Conservation (phyloP, 2,329 filamentous ascomycete genomes). For the Orbilia brochopaga region DNA sequence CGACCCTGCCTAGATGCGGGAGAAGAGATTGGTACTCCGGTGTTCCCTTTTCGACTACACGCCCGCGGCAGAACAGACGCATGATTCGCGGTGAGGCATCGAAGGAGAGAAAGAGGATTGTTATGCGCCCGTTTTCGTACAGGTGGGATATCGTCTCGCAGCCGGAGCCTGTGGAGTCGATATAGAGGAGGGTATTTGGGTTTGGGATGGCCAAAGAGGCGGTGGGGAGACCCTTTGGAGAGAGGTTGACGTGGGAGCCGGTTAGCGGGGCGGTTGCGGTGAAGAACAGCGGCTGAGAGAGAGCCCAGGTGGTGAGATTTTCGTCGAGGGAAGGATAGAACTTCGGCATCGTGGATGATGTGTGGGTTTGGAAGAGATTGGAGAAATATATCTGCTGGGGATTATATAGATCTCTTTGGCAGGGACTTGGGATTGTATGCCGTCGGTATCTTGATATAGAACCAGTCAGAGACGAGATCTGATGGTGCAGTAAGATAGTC, state of each 20-base stretch:
- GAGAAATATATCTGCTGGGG: background rate
- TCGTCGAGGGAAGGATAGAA: conserved; percentile 65
- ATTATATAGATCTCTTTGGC: background rate
- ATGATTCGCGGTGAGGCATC: conserved; percentile 67
- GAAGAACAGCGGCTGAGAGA: conserved; percentile 75
- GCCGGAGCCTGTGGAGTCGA: conserved; percentile 76
- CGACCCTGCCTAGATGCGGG: conserved; percentile 59
- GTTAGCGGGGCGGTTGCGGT: conserved; percentile 72
- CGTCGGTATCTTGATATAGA: too few species aligned
- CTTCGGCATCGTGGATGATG: conserved; percentile 63
- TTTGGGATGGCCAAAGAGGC: conserved; percentile 69
- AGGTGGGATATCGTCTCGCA: conserved; percentile 77
- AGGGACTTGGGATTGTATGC: too few species aligned
- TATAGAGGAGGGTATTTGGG: conserved; percentile 60
- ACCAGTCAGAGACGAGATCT: too few species aligned
- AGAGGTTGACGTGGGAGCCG: conserved; percentile 71
- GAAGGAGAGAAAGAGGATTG: conserved; percentile 75
- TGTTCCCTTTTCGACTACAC: conserved; percentile 67
- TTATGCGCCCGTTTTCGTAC: conserved; percentile 77
- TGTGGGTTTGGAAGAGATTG: background rate
- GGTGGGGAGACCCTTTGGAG: conserved; percentile 72
- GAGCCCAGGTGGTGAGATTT: conserved; percentile 69
- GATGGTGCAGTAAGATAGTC: too few species aligned
- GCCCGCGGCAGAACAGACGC: conserved; percentile 68
- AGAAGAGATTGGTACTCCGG: conserved; percentile 61